phyloP scores from a whole-genome alignment of 768 basidiomycete species.

The Auricularia sp. region DNA sequence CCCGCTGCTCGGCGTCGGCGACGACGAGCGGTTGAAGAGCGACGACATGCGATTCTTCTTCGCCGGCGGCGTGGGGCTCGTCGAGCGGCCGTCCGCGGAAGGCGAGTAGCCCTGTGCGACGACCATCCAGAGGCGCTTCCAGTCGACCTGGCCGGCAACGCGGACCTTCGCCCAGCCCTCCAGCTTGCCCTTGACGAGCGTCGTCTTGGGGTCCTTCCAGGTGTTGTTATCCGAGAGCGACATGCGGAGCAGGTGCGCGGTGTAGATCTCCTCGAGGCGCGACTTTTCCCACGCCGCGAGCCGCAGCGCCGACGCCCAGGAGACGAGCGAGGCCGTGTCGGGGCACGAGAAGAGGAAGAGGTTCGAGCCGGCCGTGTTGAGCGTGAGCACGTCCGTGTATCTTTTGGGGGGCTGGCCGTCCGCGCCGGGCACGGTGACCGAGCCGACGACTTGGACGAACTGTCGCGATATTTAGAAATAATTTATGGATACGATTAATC shows the following conservation, averaged over 20 bases:
- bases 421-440: slow-evolving; percentile 54
- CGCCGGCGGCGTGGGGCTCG: slow-evolving; percentile 26
- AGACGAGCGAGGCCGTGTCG: slow-evolving; percentile 52
- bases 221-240: slow-evolving; percentile 38
- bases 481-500: background rate
- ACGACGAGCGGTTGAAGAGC: slow-evolving; percentile 37
- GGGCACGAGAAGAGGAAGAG: slow-evolving; percentile 83
- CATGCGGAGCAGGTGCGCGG: slow-evolving; percentile 82
- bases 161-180: slow-evolving; percentile 90
- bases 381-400: slow-evolving; percentile 71
- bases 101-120: slow-evolving; percentile 40
- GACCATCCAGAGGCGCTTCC: slow-evolving; percentile 86
- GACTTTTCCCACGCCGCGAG: slow-evolving; percentile 92
- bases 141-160: slow-evolving; percentile 94
- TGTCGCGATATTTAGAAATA: slow-evolving; percentile 24
- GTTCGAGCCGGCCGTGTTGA: slow-evolving; percentile 93
- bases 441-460: slow-evolving; percentile 70
- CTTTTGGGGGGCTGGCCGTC: slow-evolving; percentile 41
- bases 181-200: slow-evolving; percentile 61
- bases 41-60: slow-evolving; percentile 57
- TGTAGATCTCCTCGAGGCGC: slow-evolving; percentile 93
- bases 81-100: slow-evolving; percentile 13
- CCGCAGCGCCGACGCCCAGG: slow-evolving; percentile 89
- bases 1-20: slow-evolving; percentile 11
- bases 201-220: slow-evolving; percentile 46